Conservation (phyloP, 2,329 filamentous ascomycete genomes). For the Bisporella sp. region DNA sequence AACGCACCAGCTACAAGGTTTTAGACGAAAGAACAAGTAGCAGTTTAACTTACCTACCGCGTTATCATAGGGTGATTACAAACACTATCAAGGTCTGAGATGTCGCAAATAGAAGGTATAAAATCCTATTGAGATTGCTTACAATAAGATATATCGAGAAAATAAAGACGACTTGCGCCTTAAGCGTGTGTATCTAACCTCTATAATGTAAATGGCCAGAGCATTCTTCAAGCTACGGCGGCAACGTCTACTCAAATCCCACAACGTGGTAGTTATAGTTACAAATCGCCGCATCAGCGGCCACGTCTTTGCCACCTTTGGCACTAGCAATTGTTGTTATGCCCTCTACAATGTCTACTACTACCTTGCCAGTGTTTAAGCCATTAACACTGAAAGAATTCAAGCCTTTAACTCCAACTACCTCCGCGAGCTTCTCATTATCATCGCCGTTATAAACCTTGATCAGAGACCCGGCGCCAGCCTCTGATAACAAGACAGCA, state of each 20-base stretch:
- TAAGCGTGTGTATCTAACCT: no score
- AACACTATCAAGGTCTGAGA: no score
- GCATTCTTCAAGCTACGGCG: no score
- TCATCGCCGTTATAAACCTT: constrained; percentile 1
- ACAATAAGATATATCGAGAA: no score
- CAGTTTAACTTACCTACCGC: no score
- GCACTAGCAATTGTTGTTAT: neutral
- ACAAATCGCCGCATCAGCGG: constrained; percentile 4
- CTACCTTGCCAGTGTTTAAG: neutral
- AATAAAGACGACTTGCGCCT: no score
- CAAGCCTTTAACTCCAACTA: neutral
- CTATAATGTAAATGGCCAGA: no score
- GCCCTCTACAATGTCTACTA: constrained; percentile 1
- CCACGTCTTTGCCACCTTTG: constrained; percentile 1
- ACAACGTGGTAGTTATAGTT: constrained; percentile 12
- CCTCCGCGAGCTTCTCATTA: neutral
- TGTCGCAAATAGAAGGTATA: no score
- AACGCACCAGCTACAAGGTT: no score
- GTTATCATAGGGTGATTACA: no score
- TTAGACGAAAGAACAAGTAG: no score
- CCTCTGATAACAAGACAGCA: constrained; percentile 1
- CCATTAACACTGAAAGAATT: neutral
- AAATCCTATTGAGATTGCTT: no score
- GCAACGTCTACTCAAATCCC: neutral
- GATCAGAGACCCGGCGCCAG: neutral